phyloP scores from a whole-genome alignment of 306 rosid species.

The Inga leiocalycina region DNA sequence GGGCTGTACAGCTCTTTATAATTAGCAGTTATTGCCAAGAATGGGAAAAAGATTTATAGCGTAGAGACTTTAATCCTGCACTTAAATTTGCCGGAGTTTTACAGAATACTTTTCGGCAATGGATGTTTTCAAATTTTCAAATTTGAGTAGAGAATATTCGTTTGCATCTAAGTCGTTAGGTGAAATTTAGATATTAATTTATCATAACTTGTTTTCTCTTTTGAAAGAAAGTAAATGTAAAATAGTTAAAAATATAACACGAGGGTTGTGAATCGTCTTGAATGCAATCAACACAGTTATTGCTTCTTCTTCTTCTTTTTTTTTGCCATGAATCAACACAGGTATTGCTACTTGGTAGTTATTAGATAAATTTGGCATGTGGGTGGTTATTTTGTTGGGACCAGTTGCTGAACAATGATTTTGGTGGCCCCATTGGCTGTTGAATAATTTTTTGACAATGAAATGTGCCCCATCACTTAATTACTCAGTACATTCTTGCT shows the following conservation, averaged over 20 bases:
- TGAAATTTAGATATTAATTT: not conserved
- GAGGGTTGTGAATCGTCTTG: not conserved
- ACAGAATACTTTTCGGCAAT: no score
- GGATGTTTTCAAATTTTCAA: no score
- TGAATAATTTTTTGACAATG: conserved; percentile 1
- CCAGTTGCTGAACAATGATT: conserved; percentile 30
- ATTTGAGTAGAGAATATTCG: not conserved
- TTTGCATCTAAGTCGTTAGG: not conserved
- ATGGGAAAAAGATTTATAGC: not conserved
- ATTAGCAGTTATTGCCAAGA: not conserved
- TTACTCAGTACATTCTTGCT: not conserved
- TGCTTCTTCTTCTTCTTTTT: no score
- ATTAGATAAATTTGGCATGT: conserved; percentile 19
- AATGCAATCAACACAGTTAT: not conserved
- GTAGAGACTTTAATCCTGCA: not conserved
- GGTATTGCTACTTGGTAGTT: not conserved
- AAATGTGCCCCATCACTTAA: conserved; percentile 29
- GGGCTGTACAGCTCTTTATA: conserved; percentile 13
- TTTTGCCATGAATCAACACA: not conserved
- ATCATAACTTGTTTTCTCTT: no score
- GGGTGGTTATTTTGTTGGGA: not conserved
- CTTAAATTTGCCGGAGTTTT: no score
- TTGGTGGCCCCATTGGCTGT: not conserved
- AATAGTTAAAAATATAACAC: not conserved
- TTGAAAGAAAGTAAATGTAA: no score